phyloP scores from a whole-genome alignment of 2,329 filamentous ascomycete genomes.

The Alternaria triticimaculans region DNA sequence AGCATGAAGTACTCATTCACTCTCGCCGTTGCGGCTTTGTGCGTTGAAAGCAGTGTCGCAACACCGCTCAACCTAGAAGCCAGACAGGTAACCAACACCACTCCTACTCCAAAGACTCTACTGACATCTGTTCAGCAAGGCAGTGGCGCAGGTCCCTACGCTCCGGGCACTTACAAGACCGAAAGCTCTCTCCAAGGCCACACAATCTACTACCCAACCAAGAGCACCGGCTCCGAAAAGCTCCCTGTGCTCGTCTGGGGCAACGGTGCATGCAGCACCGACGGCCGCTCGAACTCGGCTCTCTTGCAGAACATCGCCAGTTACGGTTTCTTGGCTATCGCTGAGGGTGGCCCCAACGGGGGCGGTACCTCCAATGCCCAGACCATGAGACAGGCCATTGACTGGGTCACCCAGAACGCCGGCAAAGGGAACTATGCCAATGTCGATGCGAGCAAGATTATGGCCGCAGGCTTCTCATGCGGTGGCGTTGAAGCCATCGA shows the following conservation, averaged over 20 bases:
- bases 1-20: constrained; percentile 7
- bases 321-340: constrained; percentile 28
- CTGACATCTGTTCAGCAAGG: neutral
- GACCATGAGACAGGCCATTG: constrained; percentile 18
- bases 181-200: constrained; percentile 18
- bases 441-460: constrained; percentile 24
- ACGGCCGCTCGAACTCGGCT: constrained; percentile 17
- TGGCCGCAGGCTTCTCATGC: constrained; percentile 23
- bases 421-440: constrained; percentile 25
- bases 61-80: constrained; percentile 1
- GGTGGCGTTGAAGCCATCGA: constrained; percentile 25
- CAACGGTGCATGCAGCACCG: constrained; percentile 30
- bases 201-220: constrained; percentile 23
- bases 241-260: constrained; percentile 34
- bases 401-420: constrained; percentile 19
- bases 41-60: neutral
- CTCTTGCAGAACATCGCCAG: constrained; percentile 16
- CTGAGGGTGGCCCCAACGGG: constrained; percentile 20
- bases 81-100: neutral
- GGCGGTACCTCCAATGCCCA: constrained; percentile 12
- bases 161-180: constrained; percentile 8
- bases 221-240: constrained; percentile 9
- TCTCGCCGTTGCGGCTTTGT: constrained; percentile 2
- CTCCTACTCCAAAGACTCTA: neutral
- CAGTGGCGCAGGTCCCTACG: constrained; percentile 2